Base-by-base conservation (phyloP, 768 basidiomycete species). In the Gymnopilus junonius region DNA sequence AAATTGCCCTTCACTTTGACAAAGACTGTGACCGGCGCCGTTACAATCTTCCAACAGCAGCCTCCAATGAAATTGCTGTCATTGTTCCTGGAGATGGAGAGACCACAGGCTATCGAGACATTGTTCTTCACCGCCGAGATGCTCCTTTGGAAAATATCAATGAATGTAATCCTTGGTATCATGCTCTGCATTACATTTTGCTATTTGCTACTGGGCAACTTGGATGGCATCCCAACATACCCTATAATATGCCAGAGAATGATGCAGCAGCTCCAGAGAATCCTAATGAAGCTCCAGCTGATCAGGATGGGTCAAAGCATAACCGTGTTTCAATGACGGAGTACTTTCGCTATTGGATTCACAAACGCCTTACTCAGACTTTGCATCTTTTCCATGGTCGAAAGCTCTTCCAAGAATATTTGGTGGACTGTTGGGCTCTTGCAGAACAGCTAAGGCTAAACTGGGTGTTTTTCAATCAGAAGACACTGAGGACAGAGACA, bases 351-450 rank as follows among this genome's bases (percentile, higher is more conserved):
- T 80, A 79, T 59, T 66, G 70, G 0, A 63, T 84, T 0, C 76
- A 80, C 39, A 77, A 40, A 71, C n/a, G 43, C n/a, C 23, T 45
- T 4, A 23, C n/a, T 20, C 20, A 45, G 43, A 66, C 25, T 11
- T 42, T 4, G 70, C 71, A 58, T 48, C 83, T 8, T 76, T 82
- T 59, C 69, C 61, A 25, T 20, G 79, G 71, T 55, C 74, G 77
- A 1, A 70, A 69, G 23, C 74, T 87, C 0, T 76, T 86, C 35
- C 81, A 84, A 56, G 76, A 83, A 45, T 82, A 74, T 63, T 53
- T 81, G 37, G 78, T 79, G 48, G 82, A 87, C 74, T 68, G 64
- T 2, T 87, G 76, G 78, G 82, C 84, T 15, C 68, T 73, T 0
- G 67, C 76, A 32, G 83, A 87, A 1, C 81, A 84, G 20, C 65